Conservation (phyloP, 129 eudicot genomes). For the Lactuca saligna region DNA sequence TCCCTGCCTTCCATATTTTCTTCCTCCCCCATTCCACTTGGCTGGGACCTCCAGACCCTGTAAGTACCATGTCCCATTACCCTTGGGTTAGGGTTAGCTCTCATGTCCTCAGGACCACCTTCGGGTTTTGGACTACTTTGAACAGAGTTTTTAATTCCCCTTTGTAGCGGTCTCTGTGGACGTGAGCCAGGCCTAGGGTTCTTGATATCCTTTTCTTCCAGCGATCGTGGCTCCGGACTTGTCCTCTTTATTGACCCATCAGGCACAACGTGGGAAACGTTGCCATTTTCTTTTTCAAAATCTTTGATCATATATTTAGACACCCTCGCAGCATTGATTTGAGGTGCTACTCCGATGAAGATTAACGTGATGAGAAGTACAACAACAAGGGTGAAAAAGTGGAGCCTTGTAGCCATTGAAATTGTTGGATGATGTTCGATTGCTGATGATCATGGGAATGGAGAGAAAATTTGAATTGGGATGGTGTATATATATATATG, state of each 20-base stretch:
- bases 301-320: slow-evolving; percentile 3
- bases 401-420: slow-evolving; percentile 20
- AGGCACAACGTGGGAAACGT: background rate
- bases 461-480: background rate
- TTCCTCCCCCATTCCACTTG: slow-evolving; percentile 29
- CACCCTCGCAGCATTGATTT: slow-evolving; percentile 28
- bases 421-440: background rate
- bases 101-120: slow-evolving; percentile 16
- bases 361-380: slow-evolving; percentile 21
- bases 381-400: slow-evolving; percentile 24
- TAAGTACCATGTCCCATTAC: slow-evolving; percentile 34
- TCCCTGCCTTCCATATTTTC: slow-evolving; percentile 32
- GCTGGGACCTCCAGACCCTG: slow-evolving; percentile 27
- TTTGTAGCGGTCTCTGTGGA: background rate
- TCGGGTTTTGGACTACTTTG: background rate
- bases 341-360: slow-evolving; percentile 16
- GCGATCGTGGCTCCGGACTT: background rate
- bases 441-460: background rate
- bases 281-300: background rate
- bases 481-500: slow-evolving; percentile 14
- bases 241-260: slow-evolving; percentile 3
- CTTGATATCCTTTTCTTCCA: slow-evolving; percentile 6
- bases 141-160: background rate
- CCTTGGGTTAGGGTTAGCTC: slow-evolving; percentile 28
- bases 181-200: slow-evolving; percentile 1